Percentiles rank a stretch among this genome's conserved stretches.
Evolutionary conservation across 345 rosid genomes (phyloP).

Genomic region (Arabidopsis suecica): DNA sequence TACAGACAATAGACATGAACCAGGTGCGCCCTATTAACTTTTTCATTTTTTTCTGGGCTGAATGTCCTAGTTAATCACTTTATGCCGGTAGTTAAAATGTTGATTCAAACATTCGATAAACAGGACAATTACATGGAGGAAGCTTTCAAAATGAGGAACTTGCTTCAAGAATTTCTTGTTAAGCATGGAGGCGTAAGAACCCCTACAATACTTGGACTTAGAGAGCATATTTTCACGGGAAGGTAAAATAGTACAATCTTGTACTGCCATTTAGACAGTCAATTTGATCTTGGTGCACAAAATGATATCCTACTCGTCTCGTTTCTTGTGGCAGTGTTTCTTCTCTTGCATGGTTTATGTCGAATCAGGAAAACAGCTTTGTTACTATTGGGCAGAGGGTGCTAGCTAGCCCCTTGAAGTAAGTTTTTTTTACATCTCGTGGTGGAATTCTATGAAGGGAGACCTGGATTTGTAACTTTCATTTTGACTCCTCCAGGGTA

Average conservation of each 20-base stretch:
- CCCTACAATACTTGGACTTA: constrained; percentile 74
- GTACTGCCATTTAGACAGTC: constrained; percentile 19
- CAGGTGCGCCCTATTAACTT: constrained; percentile 46
- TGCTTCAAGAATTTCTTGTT: constrained; percentile 72
- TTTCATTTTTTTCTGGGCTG: background rate
- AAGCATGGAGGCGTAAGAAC: constrained; percentile 72
- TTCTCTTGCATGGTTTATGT: constrained; percentile 93
- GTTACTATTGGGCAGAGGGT: constrained; percentile 84
- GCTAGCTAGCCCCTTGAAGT: constrained; percentile 77
- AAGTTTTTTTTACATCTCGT: constrained; percentile 32
- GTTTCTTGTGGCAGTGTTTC: constrained; percentile 71
- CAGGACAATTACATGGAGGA: constrained; percentile 90
- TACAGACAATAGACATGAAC: constrained; percentile 74
- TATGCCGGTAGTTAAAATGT: background rate
- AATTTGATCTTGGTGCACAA: constrained; percentile 38
- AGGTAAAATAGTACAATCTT: constrained; percentile 48
- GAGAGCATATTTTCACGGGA: constrained; percentile 92
- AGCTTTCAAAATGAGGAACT: constrained; percentile 85
- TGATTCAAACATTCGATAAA: background rate
- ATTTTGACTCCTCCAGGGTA: constrained; percentile 55
- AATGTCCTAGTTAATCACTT: constrained; percentile 3
- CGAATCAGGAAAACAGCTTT: constrained; percentile 82
- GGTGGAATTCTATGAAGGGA: constrained; percentile 47
- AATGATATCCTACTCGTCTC: constrained; percentile 24
- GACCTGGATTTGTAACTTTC: constrained; percentile 11